phyloP scores from a whole-genome alignment of 2,329 filamentous ascomycete species.

The Venturia asperata region DNA sequence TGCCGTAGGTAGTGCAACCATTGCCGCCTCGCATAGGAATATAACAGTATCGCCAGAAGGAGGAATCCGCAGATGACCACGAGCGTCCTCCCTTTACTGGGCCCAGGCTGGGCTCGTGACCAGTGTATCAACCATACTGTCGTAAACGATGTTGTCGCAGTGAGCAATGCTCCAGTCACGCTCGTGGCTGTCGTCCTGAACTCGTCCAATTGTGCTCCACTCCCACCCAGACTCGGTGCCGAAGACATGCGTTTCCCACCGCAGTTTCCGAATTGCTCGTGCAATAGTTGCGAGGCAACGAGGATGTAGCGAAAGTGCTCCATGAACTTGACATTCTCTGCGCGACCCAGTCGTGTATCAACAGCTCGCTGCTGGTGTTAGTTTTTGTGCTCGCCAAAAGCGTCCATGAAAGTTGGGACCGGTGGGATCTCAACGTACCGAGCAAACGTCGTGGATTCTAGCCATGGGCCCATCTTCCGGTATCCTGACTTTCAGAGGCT shows the following conservation, averaged over 20 bases:
- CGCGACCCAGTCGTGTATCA: slow-evolving; percentile 64
- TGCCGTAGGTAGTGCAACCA: slow-evolving; percentile 74
- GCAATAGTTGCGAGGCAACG: slow-evolving; percentile 82
- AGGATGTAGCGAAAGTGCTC: slow-evolving; percentile 92
- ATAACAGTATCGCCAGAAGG: slow-evolving; percentile 51
- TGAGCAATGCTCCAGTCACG: slow-evolving; percentile 57
- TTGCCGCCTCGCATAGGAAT: slow-evolving; percentile 68
- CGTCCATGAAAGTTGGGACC: background rate
- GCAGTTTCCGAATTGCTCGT: slow-evolving; percentile 49
- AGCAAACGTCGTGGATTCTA: slow-evolving; percentile 33
- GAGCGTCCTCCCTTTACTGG: slow-evolving; percentile 50
- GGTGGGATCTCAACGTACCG: slow-evolving; percentile 26
- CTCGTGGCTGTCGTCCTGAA: slow-evolving; percentile 45
- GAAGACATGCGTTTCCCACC: slow-evolving; percentile 21
- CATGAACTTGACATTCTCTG: slow-evolving; percentile 76
- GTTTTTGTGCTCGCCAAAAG: slow-evolving; percentile 25
- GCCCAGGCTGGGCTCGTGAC: slow-evolving; percentile 47
- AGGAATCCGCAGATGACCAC: slow-evolving; percentile 45
- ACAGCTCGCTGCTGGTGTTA: slow-evolving; percentile 52
- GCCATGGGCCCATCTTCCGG: slow-evolving; percentile 33
- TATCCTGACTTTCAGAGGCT: slow-evolving; percentile 36
- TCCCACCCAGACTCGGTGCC: slow-evolving; percentile 22
- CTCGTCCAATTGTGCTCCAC: slow-evolving; percentile 27
- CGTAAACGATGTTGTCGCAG: slow-evolving; percentile 55
- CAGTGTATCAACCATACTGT: slow-evolving; percentile 65